Evolutionary conservation across 495 filamentous ascomycete species (phyloP), one percentile per base, ranked within the genome.

Genomic region (Penicillium pulvis): DNA sequence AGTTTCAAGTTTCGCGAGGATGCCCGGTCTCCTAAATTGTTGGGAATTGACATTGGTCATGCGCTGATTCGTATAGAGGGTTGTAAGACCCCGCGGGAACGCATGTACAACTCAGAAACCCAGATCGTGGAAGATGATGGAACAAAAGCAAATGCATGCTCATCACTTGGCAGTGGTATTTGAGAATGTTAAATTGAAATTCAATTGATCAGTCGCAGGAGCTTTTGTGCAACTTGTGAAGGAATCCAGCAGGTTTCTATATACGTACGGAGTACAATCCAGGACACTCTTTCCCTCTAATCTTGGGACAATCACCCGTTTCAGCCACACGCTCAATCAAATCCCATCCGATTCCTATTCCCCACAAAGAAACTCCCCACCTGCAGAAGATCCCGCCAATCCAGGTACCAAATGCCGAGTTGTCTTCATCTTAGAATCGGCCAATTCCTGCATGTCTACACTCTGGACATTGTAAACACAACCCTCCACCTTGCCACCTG

Each of bases 281-380:
- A 23, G 20, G 20, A 23, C 1, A 23, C 20, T 23, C 20, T 23
- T 23, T 2, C 20, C 20, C 20, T 56, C 41, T 41, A 56, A 50
- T 2, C 41, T 53, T 11, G 47, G 4, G 24, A 20, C 19, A 11
- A 16, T 54, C 33, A 55, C 41, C 8, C 8, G 51, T 53, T 57
- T 61, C 53, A 67, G 45, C 66, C 66, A 75, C 20, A 23, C 20
- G 20, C 30, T 44, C 26, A 39, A 52, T 70, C 58, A 64, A 76
- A 73, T 16, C 0, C 68, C 70, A 0, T 70, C 11, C 72, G 17
- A 26, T 72, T 66, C 4, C 51, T 51, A 19, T 70, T 58, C 7
- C 71, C 73, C 39, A 61, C 67, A 61, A 75, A 75, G 1, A 52
- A 43, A 48, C 59, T 49, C 26, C 73, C 71, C 16, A 62, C 33